A percentile compares a stretch with the other conserved stretches of the same genome.
phyloP scores from a whole-genome alignment of 2,329 filamentous ascomycete genomes.

The Colletotrichum sp. region DNA sequence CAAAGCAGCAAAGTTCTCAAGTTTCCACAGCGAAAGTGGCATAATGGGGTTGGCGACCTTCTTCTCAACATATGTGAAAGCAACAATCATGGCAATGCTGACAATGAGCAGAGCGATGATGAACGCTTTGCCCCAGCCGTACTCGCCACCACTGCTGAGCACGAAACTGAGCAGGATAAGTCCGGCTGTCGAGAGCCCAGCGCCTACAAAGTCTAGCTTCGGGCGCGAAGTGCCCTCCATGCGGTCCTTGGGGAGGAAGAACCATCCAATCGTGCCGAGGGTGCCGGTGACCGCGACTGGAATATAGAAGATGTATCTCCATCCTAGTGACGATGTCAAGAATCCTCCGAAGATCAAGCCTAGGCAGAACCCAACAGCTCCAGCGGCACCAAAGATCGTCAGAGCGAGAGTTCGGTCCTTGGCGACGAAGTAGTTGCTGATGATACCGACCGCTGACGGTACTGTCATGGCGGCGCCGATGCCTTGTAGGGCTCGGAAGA shows the following conservation, averaged over 20 bases:
- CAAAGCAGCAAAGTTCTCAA: slow-evolving; percentile 47
- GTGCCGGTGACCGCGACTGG: slow-evolving; percentile 44
- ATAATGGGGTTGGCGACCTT: slow-evolving; percentile 48
- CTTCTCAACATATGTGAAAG: slow-evolving; percentile 44
- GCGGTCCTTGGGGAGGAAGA: slow-evolving; percentile 41
- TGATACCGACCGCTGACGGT: slow-evolving; percentile 76
- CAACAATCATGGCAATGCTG: slow-evolving; percentile 38
- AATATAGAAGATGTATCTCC: slow-evolving; percentile 17
- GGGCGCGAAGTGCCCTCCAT: slow-evolving; percentile 33
- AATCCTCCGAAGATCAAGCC: slow-evolving; percentile 10
- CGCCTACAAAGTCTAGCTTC: slow-evolving; percentile 44
- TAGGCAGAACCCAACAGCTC: slow-evolving; percentile 10
- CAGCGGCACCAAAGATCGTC: slow-evolving; percentile 11
- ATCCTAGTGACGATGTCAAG: slow-evolving; percentile 10
- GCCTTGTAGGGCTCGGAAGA: slow-evolving; percentile 10
- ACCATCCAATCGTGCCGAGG: slow-evolving; percentile 27
- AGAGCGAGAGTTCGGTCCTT: slow-evolving; percentile 4
- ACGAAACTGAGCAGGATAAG: slow-evolving; percentile 48
- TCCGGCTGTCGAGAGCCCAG: slow-evolving; percentile 43
- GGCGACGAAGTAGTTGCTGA: slow-evolving; percentile 16
- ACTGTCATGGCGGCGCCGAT: slow-evolving; percentile 72
- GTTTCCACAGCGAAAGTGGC: slow-evolving; percentile 48
- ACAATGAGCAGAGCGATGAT: slow-evolving; percentile 45
- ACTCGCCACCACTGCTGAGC: slow-evolving; percentile 46
- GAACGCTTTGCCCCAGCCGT: slow-evolving; percentile 48